Conservation (phyloP, 139 green algal genomes). For the Diplosphaera chodatii region DNA sequence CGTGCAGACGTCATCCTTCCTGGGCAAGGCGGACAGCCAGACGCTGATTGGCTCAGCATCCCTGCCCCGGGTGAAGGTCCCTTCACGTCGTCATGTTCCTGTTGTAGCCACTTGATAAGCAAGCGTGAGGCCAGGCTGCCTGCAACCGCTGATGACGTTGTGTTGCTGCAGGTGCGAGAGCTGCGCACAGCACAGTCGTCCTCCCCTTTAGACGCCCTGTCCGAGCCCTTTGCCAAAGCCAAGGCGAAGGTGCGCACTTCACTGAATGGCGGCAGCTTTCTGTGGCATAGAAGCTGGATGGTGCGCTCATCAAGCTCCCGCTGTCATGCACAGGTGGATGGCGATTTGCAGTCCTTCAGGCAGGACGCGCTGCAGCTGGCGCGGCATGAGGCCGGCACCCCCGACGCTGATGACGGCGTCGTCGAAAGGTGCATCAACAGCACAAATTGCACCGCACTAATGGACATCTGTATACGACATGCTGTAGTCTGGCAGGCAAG, state of each 20-base stretch:
- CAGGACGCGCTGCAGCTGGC: constrained; percentile 13
- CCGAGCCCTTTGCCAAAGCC: constrained; percentile 28
- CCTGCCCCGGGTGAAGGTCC: constrained; percentile 9
- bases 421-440: constrained; percentile 5
- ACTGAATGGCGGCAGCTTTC: too few relatives aligned
- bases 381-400: neutral
- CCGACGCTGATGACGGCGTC: constrained; percentile 14
- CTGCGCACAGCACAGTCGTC: constrained; percentile 1
- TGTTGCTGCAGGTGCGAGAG: neutral
- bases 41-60: constrained; percentile 10
- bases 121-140: too few relatives aligned
- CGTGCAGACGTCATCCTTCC: constrained; percentile 13
- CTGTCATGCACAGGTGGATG: constrained; percentile 24
- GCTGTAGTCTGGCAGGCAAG: too few relatives aligned
- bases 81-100: too few relatives aligned
- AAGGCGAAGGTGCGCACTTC: constrained; percentile 35
- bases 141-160: too few relatives aligned
- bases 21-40: constrained; percentile 12
- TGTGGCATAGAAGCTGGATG: too few relatives aligned
- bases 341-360: constrained; percentile 33
- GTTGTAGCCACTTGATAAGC: too few relatives aligned
- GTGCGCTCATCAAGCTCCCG: too few relatives aligned
- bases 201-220: constrained; percentile 9
- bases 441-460: too few relatives aligned
- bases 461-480: too few relatives aligned